Evolutionary conservation across 768 basidiomycete species (phyloP).

Genomic region (Fistulinella prunicolor): DNA sequence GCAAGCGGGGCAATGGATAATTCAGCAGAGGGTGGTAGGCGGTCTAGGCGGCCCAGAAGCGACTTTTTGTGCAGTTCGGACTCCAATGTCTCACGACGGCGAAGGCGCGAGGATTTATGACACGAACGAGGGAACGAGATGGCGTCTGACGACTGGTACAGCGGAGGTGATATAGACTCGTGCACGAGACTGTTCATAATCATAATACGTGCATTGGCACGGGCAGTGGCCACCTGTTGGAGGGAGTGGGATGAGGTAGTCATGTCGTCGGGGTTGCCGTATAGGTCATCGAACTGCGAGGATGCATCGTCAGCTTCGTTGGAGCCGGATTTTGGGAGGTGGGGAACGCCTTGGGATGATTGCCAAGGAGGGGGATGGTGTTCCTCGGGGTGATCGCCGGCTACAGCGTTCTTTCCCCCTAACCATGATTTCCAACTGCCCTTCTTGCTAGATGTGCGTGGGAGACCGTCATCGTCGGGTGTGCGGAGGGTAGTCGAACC

Average conservation of each 20-base stretch:
- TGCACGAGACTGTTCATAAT: slow-evolving; percentile 47
- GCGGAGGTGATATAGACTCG: slow-evolving; percentile 44
- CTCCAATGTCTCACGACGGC: slow-evolving; percentile 39
- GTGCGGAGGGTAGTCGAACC: slow-evolving; percentile 53
- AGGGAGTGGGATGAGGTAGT: slow-evolving; percentile 15
- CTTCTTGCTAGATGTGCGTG: slow-evolving; percentile 37
- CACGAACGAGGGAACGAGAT: slow-evolving; percentile 56
- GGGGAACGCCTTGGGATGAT: slow-evolving; percentile 22
- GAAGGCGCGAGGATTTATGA: slow-evolving; percentile 39
- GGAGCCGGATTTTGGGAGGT: slow-evolving; percentile 21
- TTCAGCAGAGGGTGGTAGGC: slow-evolving; percentile 41
- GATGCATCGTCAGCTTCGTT: slow-evolving; percentile 35
- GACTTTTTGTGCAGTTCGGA: slow-evolving; percentile 48
- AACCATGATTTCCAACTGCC: slow-evolving; percentile 61
- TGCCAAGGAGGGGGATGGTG: slow-evolving; percentile 32
- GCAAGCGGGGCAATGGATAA: slow-evolving; percentile 45
- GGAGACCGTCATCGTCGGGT: slow-evolving; percentile 53
- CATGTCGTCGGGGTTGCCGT: slow-evolving; percentile 19
- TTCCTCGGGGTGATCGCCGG: slow-evolving; percentile 28
- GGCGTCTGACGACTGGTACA: slow-evolving; percentile 38
- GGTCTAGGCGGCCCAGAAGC: slow-evolving; percentile 46
- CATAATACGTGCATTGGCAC: slow-evolving; percentile 39
- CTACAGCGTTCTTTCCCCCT: slow-evolving; percentile 34
- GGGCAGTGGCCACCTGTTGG: slow-evolving; percentile 32
- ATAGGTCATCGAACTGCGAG: slow-evolving; percentile 38